Percentiles rank a stretch among this genome's conserved stretches.
Evolutionary conservation across 768 basidiomycete genomes (phyloP).

Genomic region (Ramaria sp.): DNA sequence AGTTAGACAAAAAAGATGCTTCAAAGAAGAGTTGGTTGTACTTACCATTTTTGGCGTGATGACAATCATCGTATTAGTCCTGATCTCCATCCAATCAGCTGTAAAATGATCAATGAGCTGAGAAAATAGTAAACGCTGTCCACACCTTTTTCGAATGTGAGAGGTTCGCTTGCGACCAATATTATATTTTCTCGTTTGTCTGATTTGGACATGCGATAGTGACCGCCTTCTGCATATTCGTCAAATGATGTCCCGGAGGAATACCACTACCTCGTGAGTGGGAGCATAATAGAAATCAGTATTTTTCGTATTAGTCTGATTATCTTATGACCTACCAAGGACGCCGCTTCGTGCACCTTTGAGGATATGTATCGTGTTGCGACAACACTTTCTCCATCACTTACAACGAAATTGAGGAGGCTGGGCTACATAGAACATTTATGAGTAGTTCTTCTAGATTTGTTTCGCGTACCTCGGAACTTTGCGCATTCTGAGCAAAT

Average conservation of each 20-base stretch:
- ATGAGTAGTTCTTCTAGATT: background rate
- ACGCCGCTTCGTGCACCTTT: conserved; percentile 83
- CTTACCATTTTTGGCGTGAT: conserved; percentile 79
- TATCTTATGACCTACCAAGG: conserved; percentile 40
- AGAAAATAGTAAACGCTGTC: background rate
- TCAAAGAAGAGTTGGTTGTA: background rate
- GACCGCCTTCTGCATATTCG: conserved; percentile 78
- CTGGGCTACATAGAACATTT: conserved; percentile 45
- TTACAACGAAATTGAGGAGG: conserved; percentile 92
- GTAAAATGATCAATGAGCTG: background rate
- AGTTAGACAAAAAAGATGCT: background rate
- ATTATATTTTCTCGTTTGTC: conserved; percentile 97
- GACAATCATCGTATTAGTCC: conserved; percentile 90
- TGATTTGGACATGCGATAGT: conserved; percentile 91
- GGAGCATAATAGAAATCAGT: conserved; percentile 6
- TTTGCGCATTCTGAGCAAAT: conserved; percentile 59
- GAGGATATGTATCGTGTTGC: conserved; percentile 95
- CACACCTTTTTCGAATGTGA: conserved; percentile 90
- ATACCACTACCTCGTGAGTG: conserved; percentile 53
- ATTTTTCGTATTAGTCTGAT: background rate
- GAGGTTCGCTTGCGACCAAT: conserved; percentile 87
- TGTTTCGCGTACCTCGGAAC: conserved; percentile 47
- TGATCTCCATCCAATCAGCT: conserved; percentile 99
- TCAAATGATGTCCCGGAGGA: conserved; percentile 92
- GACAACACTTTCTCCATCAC: conserved; percentile 88